Base-by-base conservation (phyloP, 2,329 filamentous ascomycete genomes). In the Stagonosporopsis tanaceti region DNA sequence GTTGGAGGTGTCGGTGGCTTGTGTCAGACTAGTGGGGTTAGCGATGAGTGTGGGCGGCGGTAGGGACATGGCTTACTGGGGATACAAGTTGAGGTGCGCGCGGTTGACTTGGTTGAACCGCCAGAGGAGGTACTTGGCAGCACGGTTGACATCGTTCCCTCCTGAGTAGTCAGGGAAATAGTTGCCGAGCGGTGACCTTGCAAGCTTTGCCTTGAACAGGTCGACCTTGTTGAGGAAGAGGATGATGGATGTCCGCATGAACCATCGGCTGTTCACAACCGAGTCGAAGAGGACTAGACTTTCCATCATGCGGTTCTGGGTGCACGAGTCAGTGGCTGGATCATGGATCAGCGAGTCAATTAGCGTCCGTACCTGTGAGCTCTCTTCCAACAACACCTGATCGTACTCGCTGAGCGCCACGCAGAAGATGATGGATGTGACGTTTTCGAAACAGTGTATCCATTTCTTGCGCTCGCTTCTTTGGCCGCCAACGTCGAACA, bases 391-490 rank as follows among this genome's bases (percentile, higher is more conserved):
- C 51, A 99, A 82, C 5, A 97, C 94, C 79, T 99, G 95, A 73
- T 99, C 95, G 76, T 99, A 99, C 79, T 99, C 95, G 81, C 93
- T 98, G 68, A 99, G 81, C 15, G 95, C 95, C 61, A 99, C 95
- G 74, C 95, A 99, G 79, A 99, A 99, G 67, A 99, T 99, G 77
- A 99, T 99, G 4, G 95, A 98, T 40, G 95, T 99, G 70, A 99
- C 95, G 70, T 98, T 98, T 78, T 99, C 95, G 77, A 99, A 99
- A 81, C 95, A 99, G 80, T 99, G 95, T 74, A 99, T 99, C 95
- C 95, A 99, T 81, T 99, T 99, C 83, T 99, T 99, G 62, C 95
- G 87, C 79, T 99, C 95, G 77, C 94, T 98, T 74, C 95, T 85
- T 79, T 99, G 95, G 24, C 95, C 95, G 62, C 95, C 95, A 4